Evolutionary conservation across 208 protist genomes (phyloP).

Genomic region (Tritrichomonas musculus): DNA sequence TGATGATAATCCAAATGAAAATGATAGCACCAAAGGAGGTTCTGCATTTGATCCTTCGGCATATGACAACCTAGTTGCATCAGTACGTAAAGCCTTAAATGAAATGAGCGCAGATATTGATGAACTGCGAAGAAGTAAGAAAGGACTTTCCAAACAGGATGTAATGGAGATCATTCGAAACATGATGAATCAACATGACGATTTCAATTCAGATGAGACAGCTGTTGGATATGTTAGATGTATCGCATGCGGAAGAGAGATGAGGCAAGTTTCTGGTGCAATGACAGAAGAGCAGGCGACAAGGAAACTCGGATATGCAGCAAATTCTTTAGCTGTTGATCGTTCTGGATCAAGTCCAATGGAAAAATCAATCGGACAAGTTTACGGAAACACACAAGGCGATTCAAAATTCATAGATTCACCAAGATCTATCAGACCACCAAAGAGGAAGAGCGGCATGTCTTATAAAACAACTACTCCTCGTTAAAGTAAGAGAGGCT

Average conservation of each 20-base stretch:
- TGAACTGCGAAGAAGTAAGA: not conserved
- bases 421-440: too few relatives aligned
- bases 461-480: too few relatives aligned
- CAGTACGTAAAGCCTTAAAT: not conserved
- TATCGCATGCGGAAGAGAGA: constrained; percentile 17
- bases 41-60: not conserved
- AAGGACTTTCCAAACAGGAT: not conserved
- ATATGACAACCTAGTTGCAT: not conserved
- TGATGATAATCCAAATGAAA: not conserved
- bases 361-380: too few relatives aligned
- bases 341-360: too few relatives aligned
- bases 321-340: not conserved
- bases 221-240: not conserved
- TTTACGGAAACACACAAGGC: too few relatives aligned
- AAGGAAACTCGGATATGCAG: not conserved
- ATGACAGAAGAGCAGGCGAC: not conserved
- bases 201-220: not conserved
- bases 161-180: not conserved
- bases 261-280: not conserved
- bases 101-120: not conserved
- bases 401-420: too few relatives aligned
- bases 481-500: too few relatives aligned
- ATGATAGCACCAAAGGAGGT: not conserved
- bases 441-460: too few relatives aligned
- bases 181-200: not conserved